These are phyloP conservation scores for Coprinellus aureogranulatus DNA, from an alignment of 768 basidiomycete species.

Conservation along the genomic window DNA sequence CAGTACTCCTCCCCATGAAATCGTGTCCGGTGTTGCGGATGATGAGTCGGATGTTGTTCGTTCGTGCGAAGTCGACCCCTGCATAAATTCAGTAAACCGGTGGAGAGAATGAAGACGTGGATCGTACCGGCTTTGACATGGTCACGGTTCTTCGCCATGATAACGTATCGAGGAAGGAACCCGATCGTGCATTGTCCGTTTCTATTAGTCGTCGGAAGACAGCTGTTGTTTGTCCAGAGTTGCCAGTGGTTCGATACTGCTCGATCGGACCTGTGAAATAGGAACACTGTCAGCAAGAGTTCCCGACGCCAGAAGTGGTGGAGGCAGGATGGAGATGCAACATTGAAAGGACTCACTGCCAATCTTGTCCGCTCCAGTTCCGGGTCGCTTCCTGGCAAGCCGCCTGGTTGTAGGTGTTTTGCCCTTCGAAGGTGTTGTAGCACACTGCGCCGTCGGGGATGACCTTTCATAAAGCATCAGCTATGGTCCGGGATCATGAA, in stretches of 20 bases:
- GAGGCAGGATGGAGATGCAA: background rate
- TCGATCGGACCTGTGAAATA: constrained; percentile 2
- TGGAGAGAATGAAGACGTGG: no score
- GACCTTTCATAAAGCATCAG: background rate
- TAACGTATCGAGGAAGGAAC: constrained; percentile 13
- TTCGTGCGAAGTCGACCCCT: constrained; percentile 17
- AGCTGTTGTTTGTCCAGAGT: constrained; percentile 16
- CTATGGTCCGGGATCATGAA: no score
- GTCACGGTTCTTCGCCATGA: constrained; percentile 16
- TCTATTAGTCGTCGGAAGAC: constrained; percentile 13
- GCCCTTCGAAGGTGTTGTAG: constrained; percentile 12
- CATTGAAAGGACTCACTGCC: constrained; percentile 5
- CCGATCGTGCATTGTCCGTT: constrained; percentile 14
- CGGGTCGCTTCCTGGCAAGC: constrained; percentile 3
- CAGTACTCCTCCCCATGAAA: constrained; percentile 22
- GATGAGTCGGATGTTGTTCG: constrained; percentile 21
- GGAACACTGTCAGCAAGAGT: background rate
- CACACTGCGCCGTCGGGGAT: constrained; percentile 9
- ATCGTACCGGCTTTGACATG: constrained; percentile 16
- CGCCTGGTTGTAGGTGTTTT: constrained; percentile 8
- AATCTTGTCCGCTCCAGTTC: constrained; percentile 6
- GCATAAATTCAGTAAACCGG: no score
- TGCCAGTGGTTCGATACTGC: constrained; percentile 11
- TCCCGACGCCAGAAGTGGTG: background rate
- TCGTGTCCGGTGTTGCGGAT: constrained; percentile 24